Conservation (phyloP, 345 rosid genomes). For the Gossypium stocksii region DNA sequence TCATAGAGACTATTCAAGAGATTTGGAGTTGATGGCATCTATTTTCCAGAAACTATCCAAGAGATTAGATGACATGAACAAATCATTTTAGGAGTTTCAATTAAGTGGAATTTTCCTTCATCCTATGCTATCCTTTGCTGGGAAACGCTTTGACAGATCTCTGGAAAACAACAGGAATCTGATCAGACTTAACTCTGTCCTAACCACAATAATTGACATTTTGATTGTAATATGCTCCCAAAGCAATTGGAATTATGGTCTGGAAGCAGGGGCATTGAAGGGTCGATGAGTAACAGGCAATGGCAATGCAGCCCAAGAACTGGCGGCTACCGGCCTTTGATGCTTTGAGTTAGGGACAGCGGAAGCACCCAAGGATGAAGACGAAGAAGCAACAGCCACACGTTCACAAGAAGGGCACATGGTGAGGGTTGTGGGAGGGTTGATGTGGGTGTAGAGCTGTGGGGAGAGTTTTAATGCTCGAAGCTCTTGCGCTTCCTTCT, state of each 20-base stretch:
- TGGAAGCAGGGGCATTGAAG: constrained; percentile 25
- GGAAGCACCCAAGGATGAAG: constrained; percentile 7
- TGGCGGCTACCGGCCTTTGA: constrained; percentile 24
- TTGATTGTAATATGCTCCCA: not conserved
- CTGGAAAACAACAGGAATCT: not conserved
- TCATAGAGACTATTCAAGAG: not conserved
- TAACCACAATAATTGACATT: not conserved
- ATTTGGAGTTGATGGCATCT: too few relatives aligned
- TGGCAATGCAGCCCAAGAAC: constrained; percentile 54
- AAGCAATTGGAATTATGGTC: constrained; percentile 11
- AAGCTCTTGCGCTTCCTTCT: constrained; percentile 81
- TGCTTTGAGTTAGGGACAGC: too few relatives aligned
- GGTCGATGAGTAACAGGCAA: constrained; percentile 18
- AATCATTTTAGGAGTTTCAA: not conserved
- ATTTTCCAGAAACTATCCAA: not conserved
- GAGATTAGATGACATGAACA: too few relatives aligned
- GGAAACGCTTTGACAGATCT: not conserved
- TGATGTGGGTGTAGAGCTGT: constrained; percentile 76
- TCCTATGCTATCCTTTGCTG: not conserved
- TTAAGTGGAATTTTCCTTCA: not conserved
- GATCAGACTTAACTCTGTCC: not conserved
- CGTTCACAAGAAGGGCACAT: constrained; percentile 93
- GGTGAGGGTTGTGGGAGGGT: constrained; percentile 83
- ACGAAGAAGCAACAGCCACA: constrained; percentile 41
- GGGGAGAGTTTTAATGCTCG: constrained; percentile 83